Evolutionary conservation across 352 stramenopile species (phyloP), one percentile per base, ranked within the genome.

Genomic region (Thalassiosira hispida): DNA sequence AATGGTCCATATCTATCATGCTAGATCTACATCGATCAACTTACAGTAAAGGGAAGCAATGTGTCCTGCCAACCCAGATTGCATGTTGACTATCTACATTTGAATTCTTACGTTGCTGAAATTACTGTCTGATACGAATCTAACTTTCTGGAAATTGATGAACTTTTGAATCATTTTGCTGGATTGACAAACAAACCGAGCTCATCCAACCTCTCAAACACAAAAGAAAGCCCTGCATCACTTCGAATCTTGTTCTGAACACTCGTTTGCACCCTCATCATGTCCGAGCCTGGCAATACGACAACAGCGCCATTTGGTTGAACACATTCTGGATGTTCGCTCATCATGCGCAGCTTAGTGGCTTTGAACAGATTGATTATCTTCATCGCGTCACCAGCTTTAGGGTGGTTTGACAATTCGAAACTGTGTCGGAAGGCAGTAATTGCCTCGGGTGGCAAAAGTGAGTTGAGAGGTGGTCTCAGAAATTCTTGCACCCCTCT

Each of bases 331-430:
- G 23, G 46, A 55, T 56, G 12, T 14, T 72, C 27, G 14, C 18
- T 27, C 25, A 47, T 20, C 29, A 62, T 29, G 14, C 63, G 63
- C 31, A 62, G 46, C 16, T 72, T 72, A 0, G 18, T n/a, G 6
- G 27, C 38, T 44, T 72, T 72, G 4, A 47, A 27, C 11, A 72
- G 11, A 11, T 72, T 72, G 18, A 72, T 72, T 2, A 72, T 40
- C 9, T 61, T 62, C 8, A 72, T 72, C 16, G 63, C 63, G 18
- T 72, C 63, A 63, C 29, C 40, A 40, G 63, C 63, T 46, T 72
- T 72, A 27, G 63, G 63, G 22, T 72, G 63, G 14, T 72, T 63
- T 18, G 63, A 72, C 18, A 72, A n/a, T 11, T 72, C 63, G 14
- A 47, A 33, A 14, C 2, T 38, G 31, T 53, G 27, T 56, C 46